Evolutionary conservation across 163 green algal species (phyloP).

Genomic region (Prototheca stagnorum): DNA sequence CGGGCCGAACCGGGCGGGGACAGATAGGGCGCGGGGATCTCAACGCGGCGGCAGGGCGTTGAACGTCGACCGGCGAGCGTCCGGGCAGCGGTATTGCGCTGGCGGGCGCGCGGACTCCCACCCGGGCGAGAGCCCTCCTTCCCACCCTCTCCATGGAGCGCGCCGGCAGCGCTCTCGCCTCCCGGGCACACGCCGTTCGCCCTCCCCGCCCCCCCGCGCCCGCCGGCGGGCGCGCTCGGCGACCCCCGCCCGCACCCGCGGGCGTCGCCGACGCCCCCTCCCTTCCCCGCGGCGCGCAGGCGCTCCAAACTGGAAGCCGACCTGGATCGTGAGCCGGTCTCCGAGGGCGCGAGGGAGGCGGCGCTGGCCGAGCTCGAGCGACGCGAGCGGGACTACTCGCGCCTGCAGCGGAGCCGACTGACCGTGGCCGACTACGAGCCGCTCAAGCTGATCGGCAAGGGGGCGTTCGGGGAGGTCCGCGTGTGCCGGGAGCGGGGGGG

Average conservation of each 20-base stretch:
- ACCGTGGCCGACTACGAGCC: slow-evolving; percentile 82
- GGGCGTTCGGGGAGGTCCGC: slow-evolving; percentile 92
- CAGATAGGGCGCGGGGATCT: too few species aligned
- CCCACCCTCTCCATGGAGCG: too few species aligned
- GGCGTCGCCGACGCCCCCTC: too few species aligned
- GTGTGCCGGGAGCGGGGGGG: slow-evolving; percentile 68
- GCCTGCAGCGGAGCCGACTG: slow-evolving; percentile 66
- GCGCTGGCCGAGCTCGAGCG: slow-evolving; percentile 45
- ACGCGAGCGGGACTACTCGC: slow-evolving; percentile 67
- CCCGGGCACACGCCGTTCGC: too few species aligned
- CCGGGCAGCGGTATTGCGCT: too few species aligned
- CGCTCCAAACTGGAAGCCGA: slow-evolving; percentile 35
- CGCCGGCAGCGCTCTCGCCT: too few species aligned
- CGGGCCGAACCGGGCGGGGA: neutral
- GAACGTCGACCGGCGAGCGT: too few species aligned
- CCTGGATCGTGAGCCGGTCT: slow-evolving; percentile 33
- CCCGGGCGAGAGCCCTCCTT: too few species aligned
- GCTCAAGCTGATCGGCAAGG: slow-evolving; percentile 87
- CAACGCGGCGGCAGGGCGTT: too few species aligned
- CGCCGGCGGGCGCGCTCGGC: neutral
- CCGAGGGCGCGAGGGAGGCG: slow-evolving; percentile 16
- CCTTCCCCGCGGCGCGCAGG: slow-evolving; percentile 23
- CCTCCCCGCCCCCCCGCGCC: neutral
- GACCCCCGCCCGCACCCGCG: neutral
- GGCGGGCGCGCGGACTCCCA: too few species aligned